Evolutionary conservation across 805 yeast species (phyloP).

Genomic region (Monosporozyma siamensis): DNA sequence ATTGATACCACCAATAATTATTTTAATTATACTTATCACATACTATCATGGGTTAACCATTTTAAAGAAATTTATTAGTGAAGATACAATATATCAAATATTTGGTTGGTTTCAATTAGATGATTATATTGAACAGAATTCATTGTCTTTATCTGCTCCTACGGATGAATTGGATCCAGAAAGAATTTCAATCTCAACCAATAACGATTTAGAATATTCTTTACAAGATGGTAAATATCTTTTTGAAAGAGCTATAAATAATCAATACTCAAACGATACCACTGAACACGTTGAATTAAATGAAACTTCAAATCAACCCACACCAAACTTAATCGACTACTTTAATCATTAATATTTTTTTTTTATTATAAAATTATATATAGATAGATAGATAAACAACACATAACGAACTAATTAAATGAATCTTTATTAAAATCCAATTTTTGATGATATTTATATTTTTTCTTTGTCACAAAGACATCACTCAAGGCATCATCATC

Average conservation of each 20-base stretch:
- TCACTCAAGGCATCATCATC: conserved; percentile 87
- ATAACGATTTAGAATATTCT: conserved; percentile 33
- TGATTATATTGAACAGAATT: conserved; percentile 5
- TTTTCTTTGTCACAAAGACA: conserved; percentile 38
- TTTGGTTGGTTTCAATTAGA: conserved; percentile 27
- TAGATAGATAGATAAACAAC: background rate
- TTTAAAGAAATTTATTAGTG: conserved; percentile 23
- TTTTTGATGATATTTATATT: conserved; percentile 19
- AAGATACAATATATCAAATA: conserved; percentile 28
- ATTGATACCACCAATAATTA: conserved; percentile 22
- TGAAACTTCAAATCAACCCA: background rate
- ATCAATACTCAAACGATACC: background rate
- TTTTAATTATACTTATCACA: conserved; percentile 19
- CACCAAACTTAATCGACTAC: background rate
- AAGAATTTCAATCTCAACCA: conserved; percentile 26
- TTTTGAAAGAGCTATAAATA: conserved; percentile 21
- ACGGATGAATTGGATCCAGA: conserved; percentile 3
- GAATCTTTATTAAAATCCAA: conserved; percentile 6
- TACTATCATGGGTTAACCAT: conserved; percentile 10
- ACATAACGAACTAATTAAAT: background rate
- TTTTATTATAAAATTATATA: background rate
- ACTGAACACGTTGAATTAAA: background rate
- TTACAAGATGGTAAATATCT: conserved; percentile 28
- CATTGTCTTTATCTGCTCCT: background rate
- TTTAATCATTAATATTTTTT: background rate